Conservation (phyloP, 441 rosid genomes). For the Capsella rubella region DNA sequence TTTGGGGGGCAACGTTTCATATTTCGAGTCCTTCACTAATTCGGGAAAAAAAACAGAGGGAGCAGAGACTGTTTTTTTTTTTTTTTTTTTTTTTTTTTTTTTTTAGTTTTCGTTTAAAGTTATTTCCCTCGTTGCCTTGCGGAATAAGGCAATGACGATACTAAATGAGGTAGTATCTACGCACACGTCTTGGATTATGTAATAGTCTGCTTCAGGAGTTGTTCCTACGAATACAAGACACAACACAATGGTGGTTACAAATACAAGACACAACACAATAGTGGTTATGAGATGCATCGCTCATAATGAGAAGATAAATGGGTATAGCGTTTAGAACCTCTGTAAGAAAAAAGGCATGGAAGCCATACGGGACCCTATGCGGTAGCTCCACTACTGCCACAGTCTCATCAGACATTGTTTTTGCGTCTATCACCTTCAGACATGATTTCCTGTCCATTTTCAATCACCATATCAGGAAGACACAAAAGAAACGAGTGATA, state of each 20-base stretch:
- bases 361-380: conserved; percentile 90
- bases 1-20: too few relatives aligned
- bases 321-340: conserved; percentile 58
- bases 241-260: conserved; percentile 25
- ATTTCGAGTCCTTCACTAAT: too few relatives aligned
- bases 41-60: too few relatives aligned
- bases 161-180: neutral
- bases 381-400: conserved; percentile 94
- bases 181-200: conserved; percentile 16
- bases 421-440: conserved; percentile 83
- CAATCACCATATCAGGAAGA: conserved; percentile 12
- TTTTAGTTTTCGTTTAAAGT: too few relatives aligned
- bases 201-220: conserved; percentile 67
- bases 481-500: neutral
- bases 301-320: conserved; percentile 1
- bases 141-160: too few relatives aligned
- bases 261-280: neutral
- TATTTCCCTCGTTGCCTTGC: too few relatives aligned
- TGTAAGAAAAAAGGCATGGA: conserved; percentile 93
- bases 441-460: conserved; percentile 72
- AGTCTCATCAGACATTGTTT: conserved; percentile 92
- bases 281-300: conserved; percentile 30
- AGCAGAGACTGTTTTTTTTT: too few relatives aligned
- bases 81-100: too few relatives aligned
- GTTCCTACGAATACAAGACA: conserved; percentile 57